Conservation (phyloP, 1,284 basidiomycete species). For the Anthracocystis setariae region DNA sequence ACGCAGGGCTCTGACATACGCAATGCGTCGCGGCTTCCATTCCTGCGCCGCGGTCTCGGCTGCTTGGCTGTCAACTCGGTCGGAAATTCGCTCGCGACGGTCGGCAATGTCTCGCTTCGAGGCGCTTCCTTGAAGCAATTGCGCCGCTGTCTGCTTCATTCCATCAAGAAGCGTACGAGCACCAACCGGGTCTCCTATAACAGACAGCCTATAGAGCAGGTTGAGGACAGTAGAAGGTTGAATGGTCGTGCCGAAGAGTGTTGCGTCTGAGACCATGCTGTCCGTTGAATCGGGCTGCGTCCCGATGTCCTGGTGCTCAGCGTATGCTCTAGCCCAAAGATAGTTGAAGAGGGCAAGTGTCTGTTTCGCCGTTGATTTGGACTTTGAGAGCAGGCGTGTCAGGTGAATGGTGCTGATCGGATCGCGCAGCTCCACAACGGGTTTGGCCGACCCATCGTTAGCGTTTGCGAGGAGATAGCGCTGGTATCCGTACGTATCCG, state of each 20-base stretch:
- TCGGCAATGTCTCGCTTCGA: not conserved
- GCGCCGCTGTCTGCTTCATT: slow-evolving; percentile 24
- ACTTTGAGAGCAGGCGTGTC: slow-evolving; percentile 7
- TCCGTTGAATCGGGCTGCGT: not conserved
- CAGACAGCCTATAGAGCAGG: slow-evolving; percentile 12
- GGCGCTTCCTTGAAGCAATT: not conserved
- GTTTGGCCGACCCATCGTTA: slow-evolving; percentile 1
- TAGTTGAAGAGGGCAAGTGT: slow-evolving; percentile 37
- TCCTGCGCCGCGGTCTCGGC: not conserved
- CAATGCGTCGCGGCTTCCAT: slow-evolving; percentile 21
- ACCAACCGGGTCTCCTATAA: slow-evolving; percentile 25
- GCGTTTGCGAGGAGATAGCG: slow-evolving; percentile 11
- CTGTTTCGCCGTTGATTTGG: slow-evolving; percentile 7
- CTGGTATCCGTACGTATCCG: not conserved
- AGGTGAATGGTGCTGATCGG: not conserved
- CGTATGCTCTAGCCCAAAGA: slow-evolving; percentile 25
- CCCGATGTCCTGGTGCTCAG: slow-evolving; percentile 3
- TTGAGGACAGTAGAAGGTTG: slow-evolving; percentile 7
- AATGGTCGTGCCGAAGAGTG: slow-evolving; percentile 17
- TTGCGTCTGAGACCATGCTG: not conserved
- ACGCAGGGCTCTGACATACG: slow-evolving; percentile 27
- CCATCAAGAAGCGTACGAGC: slow-evolving; percentile 23
- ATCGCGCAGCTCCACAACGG: slow-evolving; percentile 12
- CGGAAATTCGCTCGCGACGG: slow-evolving; percentile 10
- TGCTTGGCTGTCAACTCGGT: not conserved